A percentile compares a stretch with the other conserved stretches of the same genome.
Evolutionary conservation across 805 yeast species (phyloP).

Genomic region (Brettanomyces naardenensis): DNA sequence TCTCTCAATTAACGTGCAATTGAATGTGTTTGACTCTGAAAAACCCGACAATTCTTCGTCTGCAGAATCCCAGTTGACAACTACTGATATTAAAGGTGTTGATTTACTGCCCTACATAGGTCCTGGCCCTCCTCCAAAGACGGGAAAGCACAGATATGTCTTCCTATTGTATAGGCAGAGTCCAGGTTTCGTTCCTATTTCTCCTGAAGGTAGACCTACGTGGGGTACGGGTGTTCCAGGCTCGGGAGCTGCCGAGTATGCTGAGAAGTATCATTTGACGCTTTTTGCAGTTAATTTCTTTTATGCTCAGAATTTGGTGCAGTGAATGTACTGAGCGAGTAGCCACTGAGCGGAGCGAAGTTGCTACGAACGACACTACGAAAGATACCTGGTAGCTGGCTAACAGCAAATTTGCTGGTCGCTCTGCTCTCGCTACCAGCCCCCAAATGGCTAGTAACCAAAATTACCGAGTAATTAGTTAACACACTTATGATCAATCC

Average conservation of each 20-base stretch:
- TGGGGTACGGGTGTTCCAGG: constrained; percentile 89
- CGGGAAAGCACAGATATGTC: constrained; percentile 84
- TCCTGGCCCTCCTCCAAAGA: constrained; percentile 85
- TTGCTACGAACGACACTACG: too few relatives aligned
- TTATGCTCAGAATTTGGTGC: constrained; percentile 56
- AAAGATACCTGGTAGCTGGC: too few relatives aligned
- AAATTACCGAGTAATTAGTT: too few relatives aligned
- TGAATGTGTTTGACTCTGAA: constrained; percentile 32
- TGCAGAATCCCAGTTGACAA: constrained; percentile 23
- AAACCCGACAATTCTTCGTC: constrained; percentile 15
- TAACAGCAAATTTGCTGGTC: too few relatives aligned
- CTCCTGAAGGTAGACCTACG: constrained; percentile 49
- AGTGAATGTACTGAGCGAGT: too few relatives aligned
- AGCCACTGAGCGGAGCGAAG: too few relatives aligned
- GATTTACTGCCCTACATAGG: constrained; percentile 57
- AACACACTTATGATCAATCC: too few relatives aligned
- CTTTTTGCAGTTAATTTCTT: constrained; percentile 78
- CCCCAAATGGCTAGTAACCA: too few relatives aligned
- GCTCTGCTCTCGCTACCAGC: too few relatives aligned
- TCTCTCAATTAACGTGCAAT: constrained; percentile 47
- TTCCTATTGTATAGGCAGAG: constrained; percentile 68
- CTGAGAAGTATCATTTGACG: constrained; percentile 49
- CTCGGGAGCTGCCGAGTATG: constrained; percentile 71
- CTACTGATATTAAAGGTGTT: constrained; percentile 31
- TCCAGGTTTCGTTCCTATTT: constrained; percentile 30